phyloP scores from a whole-genome alignment of 495 filamentous ascomycete species.

The Daldinia grandis region DNA sequence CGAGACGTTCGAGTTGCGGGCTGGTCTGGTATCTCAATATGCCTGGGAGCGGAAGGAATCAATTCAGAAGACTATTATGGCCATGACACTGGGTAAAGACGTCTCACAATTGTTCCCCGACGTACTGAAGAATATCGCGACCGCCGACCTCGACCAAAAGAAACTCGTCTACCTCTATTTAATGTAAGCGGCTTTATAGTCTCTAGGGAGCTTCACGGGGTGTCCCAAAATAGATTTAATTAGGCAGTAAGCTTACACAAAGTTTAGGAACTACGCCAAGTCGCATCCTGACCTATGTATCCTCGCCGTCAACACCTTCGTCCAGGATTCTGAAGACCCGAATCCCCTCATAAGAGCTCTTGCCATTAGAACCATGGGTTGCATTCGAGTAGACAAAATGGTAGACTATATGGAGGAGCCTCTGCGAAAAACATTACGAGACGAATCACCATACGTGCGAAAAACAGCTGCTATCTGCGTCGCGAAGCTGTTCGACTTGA shows the following conservation, averaged over 20 bases:
- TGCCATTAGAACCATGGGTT: slow-evolving; percentile 99
- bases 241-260: slow-evolving; percentile 32
- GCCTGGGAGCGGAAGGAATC: slow-evolving; percentile 98
- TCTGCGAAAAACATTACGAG: slow-evolving; percentile 91
- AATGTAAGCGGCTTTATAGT: slow-evolving; percentile 69
- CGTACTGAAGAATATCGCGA: slow-evolving; percentile 98
- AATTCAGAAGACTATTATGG: slow-evolving; percentile 99
- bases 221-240: not conserved
- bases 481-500: slow-evolving; percentile 96
- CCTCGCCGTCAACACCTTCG: slow-evolving; percentile 98
- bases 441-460: slow-evolving; percentile 97
- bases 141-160: slow-evolving; percentile 94
- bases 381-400: slow-evolving; percentile 99
- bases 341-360: slow-evolving; percentile 95
- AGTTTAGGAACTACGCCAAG: slow-evolving; percentile 95
- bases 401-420: slow-evolving; percentile 99
- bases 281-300: slow-evolving; percentile 99
- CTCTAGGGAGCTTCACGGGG: not conserved
- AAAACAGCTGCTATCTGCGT: slow-evolving; percentile 99
- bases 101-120: slow-evolving; percentile 98
- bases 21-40: slow-evolving; percentile 98
- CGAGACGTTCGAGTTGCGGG: slow-evolving; percentile 97
- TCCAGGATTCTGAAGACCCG: slow-evolving; percentile 98
- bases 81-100: slow-evolving; percentile 99
- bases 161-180: slow-evolving; percentile 99